Evolutionary conservation across 2,329 filamentous ascomycete genomes (phyloP).

Genomic region (Elsinoe necatrix): DNA sequence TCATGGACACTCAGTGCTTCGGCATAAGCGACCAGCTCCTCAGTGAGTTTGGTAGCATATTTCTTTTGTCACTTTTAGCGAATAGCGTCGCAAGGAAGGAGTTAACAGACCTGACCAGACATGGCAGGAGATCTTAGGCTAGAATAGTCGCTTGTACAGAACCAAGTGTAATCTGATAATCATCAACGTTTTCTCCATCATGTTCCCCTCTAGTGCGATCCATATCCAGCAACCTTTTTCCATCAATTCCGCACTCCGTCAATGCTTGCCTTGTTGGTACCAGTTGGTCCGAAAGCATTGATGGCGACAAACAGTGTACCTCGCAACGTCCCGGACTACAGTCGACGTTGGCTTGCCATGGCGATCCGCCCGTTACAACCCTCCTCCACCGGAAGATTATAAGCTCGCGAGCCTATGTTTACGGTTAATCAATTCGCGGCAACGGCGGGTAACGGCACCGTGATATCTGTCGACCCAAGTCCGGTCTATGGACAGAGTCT

Average conservation of each 20-base stretch:
- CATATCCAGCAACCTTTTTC: no score
- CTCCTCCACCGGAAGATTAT: neutral
- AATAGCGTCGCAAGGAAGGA: neutral
- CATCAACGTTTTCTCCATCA: neutral
- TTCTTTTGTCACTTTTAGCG: neutral
- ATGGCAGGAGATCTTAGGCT: neutral
- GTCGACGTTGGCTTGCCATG: neutral
- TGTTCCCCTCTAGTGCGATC: neutral
- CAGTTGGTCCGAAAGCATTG: neutral
- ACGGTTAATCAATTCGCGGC: neutral
- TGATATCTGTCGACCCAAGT: neutral
- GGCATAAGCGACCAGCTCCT: neutral
- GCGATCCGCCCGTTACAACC: neutral
- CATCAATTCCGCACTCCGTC: no score
- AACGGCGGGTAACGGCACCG: neutral
- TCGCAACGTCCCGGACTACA: neutral
- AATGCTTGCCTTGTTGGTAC: no score
- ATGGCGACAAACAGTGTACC: neutral
- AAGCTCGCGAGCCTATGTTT: neutral
- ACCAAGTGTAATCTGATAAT: neutral
- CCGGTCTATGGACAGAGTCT: neutral
- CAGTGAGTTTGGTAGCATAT: neutral
- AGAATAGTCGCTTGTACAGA: neutral
- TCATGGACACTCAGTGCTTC: slow-evolving; percentile 13
- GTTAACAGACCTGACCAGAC: neutral